Percentiles rank a stretch among this genome's conserved stretches.
phyloP scores from a whole-genome alignment of 139 green algal species.

The Tetradesmus lagerheimii region DNA sequence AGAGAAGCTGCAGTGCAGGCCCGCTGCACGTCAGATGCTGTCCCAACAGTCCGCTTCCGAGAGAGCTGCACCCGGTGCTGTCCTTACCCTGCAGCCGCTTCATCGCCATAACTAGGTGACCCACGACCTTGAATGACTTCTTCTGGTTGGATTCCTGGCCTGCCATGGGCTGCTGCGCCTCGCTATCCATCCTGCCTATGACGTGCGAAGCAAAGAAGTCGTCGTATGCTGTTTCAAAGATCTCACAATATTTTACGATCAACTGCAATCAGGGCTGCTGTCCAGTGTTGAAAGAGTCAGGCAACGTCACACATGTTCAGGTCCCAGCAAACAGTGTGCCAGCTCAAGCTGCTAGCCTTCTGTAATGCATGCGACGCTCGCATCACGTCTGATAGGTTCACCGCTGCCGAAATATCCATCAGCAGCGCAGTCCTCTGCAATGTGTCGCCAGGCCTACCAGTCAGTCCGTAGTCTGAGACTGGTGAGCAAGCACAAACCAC shows the following conservation, averaged over 20 bases:
- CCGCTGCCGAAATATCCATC: too few relatives aligned
- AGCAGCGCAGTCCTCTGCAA: too few relatives aligned
- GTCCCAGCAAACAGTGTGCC: neutral
- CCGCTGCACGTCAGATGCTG: neutral
- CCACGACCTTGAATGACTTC: conserved; percentile 59
- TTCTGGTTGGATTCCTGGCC: neutral
- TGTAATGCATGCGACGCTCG: too few relatives aligned
- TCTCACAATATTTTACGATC: too few relatives aligned
- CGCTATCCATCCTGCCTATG: neutral
- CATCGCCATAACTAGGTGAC: conserved; percentile 68
- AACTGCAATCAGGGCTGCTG: neutral
- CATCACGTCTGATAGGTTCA: too few relatives aligned
- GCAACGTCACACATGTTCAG: neutral
- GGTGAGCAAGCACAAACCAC: too few relatives aligned
- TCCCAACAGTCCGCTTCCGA: neutral
- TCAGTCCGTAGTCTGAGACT: too few relatives aligned
- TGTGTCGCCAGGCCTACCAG: too few relatives aligned
- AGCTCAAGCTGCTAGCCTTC: too few relatives aligned
- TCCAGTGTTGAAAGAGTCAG: neutral
- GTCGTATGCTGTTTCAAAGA: neutral
- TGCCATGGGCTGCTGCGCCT: neutral
- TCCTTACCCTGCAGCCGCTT: conserved; percentile 64
- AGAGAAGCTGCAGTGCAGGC: conserved; percentile 53
- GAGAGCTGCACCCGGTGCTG: neutral
- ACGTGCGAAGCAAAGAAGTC: neutral